These are phyloP conservation scores for Phaeosphaeria sp. DNA, from an alignment of 2,329 filamentous ascomycete species.

Conservation along the genomic window DNA sequence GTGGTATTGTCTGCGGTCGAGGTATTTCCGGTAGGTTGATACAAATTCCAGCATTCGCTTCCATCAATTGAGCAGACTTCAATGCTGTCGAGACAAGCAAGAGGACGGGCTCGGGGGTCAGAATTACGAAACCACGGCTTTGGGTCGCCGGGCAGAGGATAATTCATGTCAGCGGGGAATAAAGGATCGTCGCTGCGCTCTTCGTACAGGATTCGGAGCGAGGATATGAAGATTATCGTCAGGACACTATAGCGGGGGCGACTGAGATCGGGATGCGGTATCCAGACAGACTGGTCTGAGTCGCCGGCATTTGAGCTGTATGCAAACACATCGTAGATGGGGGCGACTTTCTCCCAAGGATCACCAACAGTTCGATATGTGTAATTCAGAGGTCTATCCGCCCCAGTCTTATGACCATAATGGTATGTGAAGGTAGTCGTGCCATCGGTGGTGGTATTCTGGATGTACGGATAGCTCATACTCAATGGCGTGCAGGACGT, in stretches of 20 bases:
- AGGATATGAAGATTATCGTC: constrained; percentile 4
- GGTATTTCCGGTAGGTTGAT: not conserved
- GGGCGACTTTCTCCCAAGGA: constrained; percentile 1
- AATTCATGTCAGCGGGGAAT: not conserved
- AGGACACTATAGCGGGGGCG: not conserved
- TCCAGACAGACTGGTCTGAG: constrained; percentile 1
- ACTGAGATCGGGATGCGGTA: not conserved
- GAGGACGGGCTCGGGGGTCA: constrained; percentile 5
- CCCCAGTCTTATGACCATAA: constrained; percentile 1
- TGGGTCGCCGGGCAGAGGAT: not conserved
- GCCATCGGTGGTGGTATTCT: constrained; percentile 5
- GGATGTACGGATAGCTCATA: constrained; percentile 7
- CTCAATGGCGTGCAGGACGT: constrained; percentile 6
- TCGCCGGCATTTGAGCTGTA: constrained; percentile 1
- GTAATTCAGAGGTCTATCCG: not conserved
- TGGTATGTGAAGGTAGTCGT: constrained; percentile 8
- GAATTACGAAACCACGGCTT: constrained; percentile 5
- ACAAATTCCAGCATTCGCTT: not conserved
- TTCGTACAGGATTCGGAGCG: constrained; percentile 2
- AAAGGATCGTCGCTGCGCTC: constrained; percentile 3
- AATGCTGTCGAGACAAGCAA: constrained; percentile 3
- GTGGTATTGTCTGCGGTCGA: not conserved
- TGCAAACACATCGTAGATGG: constrained; percentile 8
- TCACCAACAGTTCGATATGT: constrained; percentile 7
- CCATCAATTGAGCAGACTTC: constrained; percentile 3